These are phyloP conservation scores for Trichoderma harzianum DNA, from an alignment of 2,329 filamentous ascomycete genomes.

Conservation along the genomic window DNA sequence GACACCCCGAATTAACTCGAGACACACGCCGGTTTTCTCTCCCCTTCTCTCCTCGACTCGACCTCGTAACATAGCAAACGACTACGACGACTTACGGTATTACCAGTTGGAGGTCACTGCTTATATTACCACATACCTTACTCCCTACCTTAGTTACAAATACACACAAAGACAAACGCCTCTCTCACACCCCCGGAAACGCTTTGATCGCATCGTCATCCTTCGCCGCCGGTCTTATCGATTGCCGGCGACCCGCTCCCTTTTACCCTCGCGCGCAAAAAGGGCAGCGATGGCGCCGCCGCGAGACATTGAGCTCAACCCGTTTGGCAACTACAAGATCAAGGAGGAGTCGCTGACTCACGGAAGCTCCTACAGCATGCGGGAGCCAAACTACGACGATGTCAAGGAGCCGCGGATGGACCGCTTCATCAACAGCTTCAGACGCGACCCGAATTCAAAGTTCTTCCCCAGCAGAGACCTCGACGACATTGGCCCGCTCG, in stretches of 20 bases:
- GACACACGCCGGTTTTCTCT: not conserved
- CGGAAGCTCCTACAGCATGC: conserved; percentile 51
- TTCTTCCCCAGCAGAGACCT: conserved; percentile 47
- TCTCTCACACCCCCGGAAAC: not conserved
- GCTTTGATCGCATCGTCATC: conserved; percentile 1
- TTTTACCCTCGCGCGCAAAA: not conserved
- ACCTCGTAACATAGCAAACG: not conserved
- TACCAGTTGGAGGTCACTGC: not conserved
- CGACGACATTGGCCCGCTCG: conserved; percentile 17
- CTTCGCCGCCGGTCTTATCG: conserved; percentile 8
- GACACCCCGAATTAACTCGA: not conserved
- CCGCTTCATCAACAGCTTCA: conserved; percentile 60
- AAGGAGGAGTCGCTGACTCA: conserved; percentile 55
- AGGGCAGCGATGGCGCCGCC: conserved; percentile 36
- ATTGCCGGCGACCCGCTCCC: conserved; percentile 7
- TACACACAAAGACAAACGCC: not conserved
- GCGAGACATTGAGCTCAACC: conserved; percentile 53
- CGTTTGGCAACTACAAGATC: conserved; percentile 53
- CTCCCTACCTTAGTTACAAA: not conserved
- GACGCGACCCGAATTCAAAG: conserved; percentile 53
- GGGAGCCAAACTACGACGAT: conserved; percentile 46
- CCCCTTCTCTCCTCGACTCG: not conserved
- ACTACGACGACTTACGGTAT: not conserved
- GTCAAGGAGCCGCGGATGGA: conserved; percentile 34
- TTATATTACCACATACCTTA: not conserved